phyloP scores from a whole-genome alignment of 176 grass and related monocot species.

The Rhynchospora breviuscula region DNA sequence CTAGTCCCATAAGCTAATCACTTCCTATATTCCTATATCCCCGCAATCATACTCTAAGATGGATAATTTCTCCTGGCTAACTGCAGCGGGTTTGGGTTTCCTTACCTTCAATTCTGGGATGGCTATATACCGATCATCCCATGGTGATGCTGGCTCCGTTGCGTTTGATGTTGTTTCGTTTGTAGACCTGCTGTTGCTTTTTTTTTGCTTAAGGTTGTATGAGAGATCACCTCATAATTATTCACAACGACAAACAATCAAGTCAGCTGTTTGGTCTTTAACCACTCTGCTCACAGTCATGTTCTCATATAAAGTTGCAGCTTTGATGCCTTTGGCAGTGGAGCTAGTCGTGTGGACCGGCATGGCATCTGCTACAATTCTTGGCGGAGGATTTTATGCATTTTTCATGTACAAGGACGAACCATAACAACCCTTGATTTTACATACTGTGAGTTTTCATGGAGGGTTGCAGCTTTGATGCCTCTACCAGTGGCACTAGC shows the following conservation, averaged over 20 bases:
- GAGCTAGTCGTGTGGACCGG: neutral
- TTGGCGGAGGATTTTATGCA: constrained; percentile 4
- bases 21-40: too few relatives aligned
- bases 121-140: constrained; percentile 11
- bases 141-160: neutral
- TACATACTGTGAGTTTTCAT: too few relatives aligned
- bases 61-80: neutral
- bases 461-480: too few relatives aligned
- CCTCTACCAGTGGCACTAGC: too few relatives aligned
- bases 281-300: constrained; percentile 5
- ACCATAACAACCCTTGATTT: too few relatives aligned
- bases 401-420: neutral
- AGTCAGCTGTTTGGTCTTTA: neutral
- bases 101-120: constrained; percentile 17
- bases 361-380: neutral
- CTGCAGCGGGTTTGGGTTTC: neutral
- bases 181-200: neutral
- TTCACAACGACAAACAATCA: neutral
- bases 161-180: neutral
- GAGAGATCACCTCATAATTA: neutral
- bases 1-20: too few relatives aligned
- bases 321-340: neutral
- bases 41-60: neutral
- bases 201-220: neutral
- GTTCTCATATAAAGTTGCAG: constrained; percentile 3